These are phyloP conservation scores for Wickerhamomyces strasburgensis DNA, from an alignment of 805 yeast genomes.

Conservation along the genomic window DNA sequence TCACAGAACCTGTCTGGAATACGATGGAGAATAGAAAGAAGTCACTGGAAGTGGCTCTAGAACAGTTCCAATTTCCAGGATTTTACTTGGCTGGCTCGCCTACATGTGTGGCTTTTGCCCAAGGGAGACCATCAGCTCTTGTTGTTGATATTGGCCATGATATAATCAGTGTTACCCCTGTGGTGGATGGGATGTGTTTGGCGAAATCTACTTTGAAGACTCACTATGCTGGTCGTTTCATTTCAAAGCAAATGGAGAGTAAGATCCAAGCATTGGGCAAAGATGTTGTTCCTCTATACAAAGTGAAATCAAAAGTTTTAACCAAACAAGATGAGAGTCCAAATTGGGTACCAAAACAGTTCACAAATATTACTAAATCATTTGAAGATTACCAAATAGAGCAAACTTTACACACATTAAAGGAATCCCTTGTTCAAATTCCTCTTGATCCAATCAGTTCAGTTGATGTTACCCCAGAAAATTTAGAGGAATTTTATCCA, in stretches of 20 bases:
- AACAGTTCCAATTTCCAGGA: slow-evolving; percentile 69
- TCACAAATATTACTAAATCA: slow-evolving; percentile 29
- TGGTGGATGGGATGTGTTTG: slow-evolving; percentile 74
- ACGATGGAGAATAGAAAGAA: slow-evolving; percentile 58
- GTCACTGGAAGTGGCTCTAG: slow-evolving; percentile 68
- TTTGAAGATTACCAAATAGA: slow-evolving; percentile 53
- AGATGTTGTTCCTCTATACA: slow-evolving; percentile 42
- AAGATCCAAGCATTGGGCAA: slow-evolving; percentile 32
- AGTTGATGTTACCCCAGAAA: slow-evolving; percentile 10
- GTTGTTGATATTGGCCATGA: slow-evolving; percentile 87
- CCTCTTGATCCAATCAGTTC: slow-evolving; percentile 35
- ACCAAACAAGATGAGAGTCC: slow-evolving; percentile 30
- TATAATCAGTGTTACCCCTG: slow-evolving; percentile 70
- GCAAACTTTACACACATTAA: slow-evolving; percentile 63
- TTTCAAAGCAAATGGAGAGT: slow-evolving; percentile 49
- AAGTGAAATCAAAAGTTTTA: slow-evolving; percentile 41
- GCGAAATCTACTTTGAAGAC: slow-evolving; percentile 68
- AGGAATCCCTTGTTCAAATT: slow-evolving; percentile 61
- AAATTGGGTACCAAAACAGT: slow-evolving; percentile 23
- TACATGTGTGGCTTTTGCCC: slow-evolving; percentile 84
- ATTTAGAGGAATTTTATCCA: slow-evolving; percentile 26
- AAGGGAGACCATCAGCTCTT: slow-evolving; percentile 81
- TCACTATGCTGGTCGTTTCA: slow-evolving; percentile 64
- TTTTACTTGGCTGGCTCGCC: slow-evolving; percentile 77
- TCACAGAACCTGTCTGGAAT: slow-evolving; percentile 90